A percentile compares a stretch with the other conserved stretches of the same genome.
Conservation (phyloP, 1,139 yeast species). For the Geotrichum siamense region DNA sequence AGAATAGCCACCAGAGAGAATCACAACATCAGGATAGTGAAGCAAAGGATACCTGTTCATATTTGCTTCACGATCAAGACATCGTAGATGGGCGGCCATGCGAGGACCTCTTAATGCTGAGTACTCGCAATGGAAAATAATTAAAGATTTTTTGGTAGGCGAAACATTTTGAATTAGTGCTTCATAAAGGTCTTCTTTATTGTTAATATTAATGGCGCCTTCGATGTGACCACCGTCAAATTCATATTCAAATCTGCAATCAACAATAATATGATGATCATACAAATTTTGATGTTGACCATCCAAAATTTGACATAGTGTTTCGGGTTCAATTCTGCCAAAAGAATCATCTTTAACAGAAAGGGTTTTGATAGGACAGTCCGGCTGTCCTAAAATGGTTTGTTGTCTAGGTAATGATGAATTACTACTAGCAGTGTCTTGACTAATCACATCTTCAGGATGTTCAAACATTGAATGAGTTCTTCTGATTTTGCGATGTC, state of each 20-base stretch:
- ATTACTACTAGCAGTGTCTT: constrained; percentile 24
- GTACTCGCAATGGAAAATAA: constrained; percentile 91
- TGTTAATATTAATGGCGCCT: constrained; percentile 71
- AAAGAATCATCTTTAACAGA: constrained; percentile 54
- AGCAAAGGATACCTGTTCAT: constrained; percentile 70
- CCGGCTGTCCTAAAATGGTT: constrained; percentile 15
- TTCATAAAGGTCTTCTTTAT: constrained; percentile 59
- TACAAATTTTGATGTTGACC: constrained; percentile 50
- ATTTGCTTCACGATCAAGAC: constrained; percentile 70
- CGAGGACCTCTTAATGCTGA: constrained; percentile 88
- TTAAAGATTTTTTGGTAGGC: constrained; percentile 38
- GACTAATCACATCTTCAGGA: constrained; percentile 33
- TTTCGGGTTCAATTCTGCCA: constrained; percentile 64
- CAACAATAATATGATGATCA: constrained; percentile 59
- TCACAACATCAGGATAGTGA: constrained; percentile 79
- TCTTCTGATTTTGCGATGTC: constrained; percentile 43
- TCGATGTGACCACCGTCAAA: constrained; percentile 86
- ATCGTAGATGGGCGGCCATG: constrained; percentile 80
- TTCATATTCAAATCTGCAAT: constrained; percentile 90
- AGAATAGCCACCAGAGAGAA: constrained; percentile 88
- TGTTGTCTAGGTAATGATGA: constrained; percentile 22
- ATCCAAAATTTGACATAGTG: constrained; percentile 55
- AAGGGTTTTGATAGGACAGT: constrained; percentile 29
- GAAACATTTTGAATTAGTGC: constrained; percentile 25
- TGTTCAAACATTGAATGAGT: constrained; percentile 61